Conservation (phyloP, 1,284 basidiomycete species). For the Cystobasidiaceae sp. region DNA sequence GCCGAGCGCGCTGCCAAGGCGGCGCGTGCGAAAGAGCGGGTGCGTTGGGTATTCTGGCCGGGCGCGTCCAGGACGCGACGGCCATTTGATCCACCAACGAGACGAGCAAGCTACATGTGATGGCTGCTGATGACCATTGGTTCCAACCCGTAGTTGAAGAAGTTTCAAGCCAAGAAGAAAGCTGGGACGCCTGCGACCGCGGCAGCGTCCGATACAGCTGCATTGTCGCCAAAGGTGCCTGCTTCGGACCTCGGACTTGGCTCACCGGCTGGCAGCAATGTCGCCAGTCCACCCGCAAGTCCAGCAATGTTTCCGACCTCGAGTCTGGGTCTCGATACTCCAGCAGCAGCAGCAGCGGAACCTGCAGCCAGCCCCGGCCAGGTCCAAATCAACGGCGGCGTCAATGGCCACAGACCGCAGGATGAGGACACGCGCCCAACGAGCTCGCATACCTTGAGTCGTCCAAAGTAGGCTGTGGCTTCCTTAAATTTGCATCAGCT, state of each 20-base stretch:
- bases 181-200: slow-evolving; percentile 5
- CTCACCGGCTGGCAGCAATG: background rate
- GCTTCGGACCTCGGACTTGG: background rate
- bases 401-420: too few relatives aligned
- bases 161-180: slow-evolving; percentile 39
- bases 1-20: slow-evolving; percentile 39
- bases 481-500: too few relatives aligned
- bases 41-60: slow-evolving; percentile 9
- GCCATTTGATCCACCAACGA: too few relatives aligned
- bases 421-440: too few relatives aligned
- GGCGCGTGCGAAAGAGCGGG: slow-evolving; percentile 40
- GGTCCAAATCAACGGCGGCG: too few relatives aligned
- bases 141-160: slow-evolving; percentile 33
- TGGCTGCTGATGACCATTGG: background rate
- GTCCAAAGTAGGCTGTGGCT: too few relatives aligned
- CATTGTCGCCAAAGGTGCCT: slow-evolving; percentile 10
- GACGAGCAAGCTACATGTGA: too few relatives aligned
- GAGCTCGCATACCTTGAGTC: too few relatives aligned
- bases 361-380: background rate
- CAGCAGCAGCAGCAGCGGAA: background rate
- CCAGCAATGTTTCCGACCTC: background rate
- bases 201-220: slow-evolving; percentile 10
- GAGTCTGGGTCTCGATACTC: too few relatives aligned
- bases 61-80: background rate
- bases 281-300: slow-evolving; percentile 4